A percentile compares a stretch with the other conserved stretches of the same genome.
phyloP scores from a whole-genome alignment of 352 stramenopile species.

The Pythium vanterpoolii region DNA sequence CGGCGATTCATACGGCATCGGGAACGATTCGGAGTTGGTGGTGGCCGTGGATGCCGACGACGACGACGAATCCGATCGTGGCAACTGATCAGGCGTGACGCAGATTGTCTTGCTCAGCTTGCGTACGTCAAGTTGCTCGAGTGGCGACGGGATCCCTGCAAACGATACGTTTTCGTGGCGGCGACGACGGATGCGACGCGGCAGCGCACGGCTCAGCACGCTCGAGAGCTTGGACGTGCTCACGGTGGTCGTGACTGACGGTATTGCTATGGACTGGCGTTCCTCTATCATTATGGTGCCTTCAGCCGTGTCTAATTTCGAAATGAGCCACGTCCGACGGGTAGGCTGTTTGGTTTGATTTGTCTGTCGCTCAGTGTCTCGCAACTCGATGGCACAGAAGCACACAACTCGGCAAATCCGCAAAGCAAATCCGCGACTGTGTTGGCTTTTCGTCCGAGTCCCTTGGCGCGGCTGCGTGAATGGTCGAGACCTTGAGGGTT shows the following conservation, averaged over 20 bases:
- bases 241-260: not conserved
- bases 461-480: not conserved
- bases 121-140: not conserved
- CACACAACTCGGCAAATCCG: no score
- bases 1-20: constrained; percentile 2
- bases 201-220: constrained; percentile 5
- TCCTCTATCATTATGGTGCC: not conserved
- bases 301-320: not conserved
- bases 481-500: not conserved
- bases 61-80: not conserved
- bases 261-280: not conserved
- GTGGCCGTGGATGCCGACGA: not conserved
- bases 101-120: constrained; percentile 18
- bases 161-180: constrained; percentile 13
- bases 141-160: not conserved
- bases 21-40: not conserved
- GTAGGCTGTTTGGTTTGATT: no score
- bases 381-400: not conserved
- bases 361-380: no score
- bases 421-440: no score
- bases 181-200: constrained; percentile 1
- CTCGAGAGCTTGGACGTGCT: constrained; percentile 4
- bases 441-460: no score
- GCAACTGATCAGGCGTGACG: constrained; percentile 1
- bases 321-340: not conserved